Base-by-base conservation (phyloP, 371 early-diverging fungal species). In the Blastocladiella emersonii region DNA sequence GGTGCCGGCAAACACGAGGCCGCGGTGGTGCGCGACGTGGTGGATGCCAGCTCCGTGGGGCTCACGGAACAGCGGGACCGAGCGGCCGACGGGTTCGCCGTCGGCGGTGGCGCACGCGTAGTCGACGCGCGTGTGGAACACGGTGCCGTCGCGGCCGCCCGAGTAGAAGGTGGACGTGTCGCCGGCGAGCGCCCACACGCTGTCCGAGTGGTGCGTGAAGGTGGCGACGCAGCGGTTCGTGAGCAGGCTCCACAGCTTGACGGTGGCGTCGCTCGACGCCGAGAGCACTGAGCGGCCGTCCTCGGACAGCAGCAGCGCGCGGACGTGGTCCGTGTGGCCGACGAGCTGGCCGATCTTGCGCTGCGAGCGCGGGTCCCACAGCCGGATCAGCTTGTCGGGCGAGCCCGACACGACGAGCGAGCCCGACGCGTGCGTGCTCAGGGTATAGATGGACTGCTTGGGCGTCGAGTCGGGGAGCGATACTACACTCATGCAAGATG, bases 361-460 rank as follows among this genome's bases (percentile, higher is more conserved):
- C 17, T 89, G 90, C 17, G 89, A 80, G 70, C 95, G 90, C 4
- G 99, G 99, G 76, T 99, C 99, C 99, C 99, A 99, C 32, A 99
- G 76, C 66, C 98, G 98, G 27, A 98, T 88, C 25, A 96, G 75
- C 67, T 98, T 95, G 74, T 99, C 99, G 71, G 98, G 98, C 63
- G 93, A 90, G 59, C 99, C 99, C 32, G 98, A 95, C 12, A 98
- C 99, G 2, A 99, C 77, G 45, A 99, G 74, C 0, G 92, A 88
- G 68, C 95, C 87, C 67, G 82, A 83, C 23, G 98, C 95, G 74
- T 99, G 99, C 99, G 82, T 69, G 5, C 66, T 30, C 15, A 74
- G 71, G 45, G 91, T 85, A 71, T 97, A 59, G 8, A 59, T 37
- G 59, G 59, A 43, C 44, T 59, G 59, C 21, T 51, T 59, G 8